Conservation (phyloP, 1,139 yeast genomes). For the Magnusiomyces ingens region DNA sequence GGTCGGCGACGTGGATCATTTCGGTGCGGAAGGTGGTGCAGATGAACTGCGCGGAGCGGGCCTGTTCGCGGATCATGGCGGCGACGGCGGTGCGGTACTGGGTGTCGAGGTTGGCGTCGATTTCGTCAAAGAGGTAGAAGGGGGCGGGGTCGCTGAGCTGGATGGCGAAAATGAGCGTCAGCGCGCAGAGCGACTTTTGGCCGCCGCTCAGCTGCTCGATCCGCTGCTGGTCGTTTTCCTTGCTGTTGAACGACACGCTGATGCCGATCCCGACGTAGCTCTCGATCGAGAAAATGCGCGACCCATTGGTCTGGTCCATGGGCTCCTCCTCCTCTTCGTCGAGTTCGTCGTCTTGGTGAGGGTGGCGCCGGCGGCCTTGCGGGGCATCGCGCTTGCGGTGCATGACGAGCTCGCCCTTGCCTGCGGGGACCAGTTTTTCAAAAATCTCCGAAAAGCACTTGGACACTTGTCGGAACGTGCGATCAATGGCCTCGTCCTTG, state of each 20-base stretch:
- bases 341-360: constrained; percentile 22
- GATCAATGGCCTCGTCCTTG: constrained; percentile 75
- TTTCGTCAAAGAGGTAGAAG: constrained; percentile 89
- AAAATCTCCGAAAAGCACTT: constrained; percentile 67
- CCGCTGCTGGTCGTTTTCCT: constrained; percentile 76
- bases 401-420: constrained; percentile 68
- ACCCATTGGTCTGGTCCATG: not conserved
- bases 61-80: constrained; percentile 55
- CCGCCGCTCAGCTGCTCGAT: constrained; percentile 95
- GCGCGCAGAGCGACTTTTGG: constrained; percentile 90
- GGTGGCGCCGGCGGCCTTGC: constrained; percentile 18
- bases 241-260: constrained; percentile 84
- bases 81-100: constrained; percentile 92
- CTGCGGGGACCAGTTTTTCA: constrained; percentile 75
- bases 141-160: constrained; percentile 97
- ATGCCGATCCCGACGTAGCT: constrained; percentile 78
- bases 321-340: constrained; percentile 24
- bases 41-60: constrained; percentile 63
- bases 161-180: constrained; percentile 85
- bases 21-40: constrained; percentile 96
- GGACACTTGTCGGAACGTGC: constrained; percentile 73
- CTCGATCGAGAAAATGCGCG: constrained; percentile 36
- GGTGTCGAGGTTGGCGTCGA: constrained; percentile 91
- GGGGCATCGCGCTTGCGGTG: constrained; percentile 39
- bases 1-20: constrained; percentile 80